These are phyloP conservation scores for Vachellia collinsii DNA, from an alignment of 306 rosid genomes.

Conservation along the genomic window DNA sequence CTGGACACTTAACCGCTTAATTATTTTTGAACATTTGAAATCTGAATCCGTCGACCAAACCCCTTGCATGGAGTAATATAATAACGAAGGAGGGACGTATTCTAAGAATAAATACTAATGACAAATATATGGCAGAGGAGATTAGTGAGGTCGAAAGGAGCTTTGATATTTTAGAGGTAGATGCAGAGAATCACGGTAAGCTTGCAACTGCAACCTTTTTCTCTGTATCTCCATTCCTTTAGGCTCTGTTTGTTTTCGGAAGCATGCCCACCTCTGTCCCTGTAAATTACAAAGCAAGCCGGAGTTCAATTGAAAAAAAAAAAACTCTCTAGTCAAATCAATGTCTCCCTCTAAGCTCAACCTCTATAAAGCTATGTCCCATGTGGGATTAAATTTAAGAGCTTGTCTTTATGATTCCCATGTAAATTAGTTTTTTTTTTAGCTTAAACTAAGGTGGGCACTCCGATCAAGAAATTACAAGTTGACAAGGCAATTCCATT, in stretches of 20 bases:
- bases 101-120: too few relatives aligned
- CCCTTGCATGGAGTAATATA: too few relatives aligned
- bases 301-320: too few relatives aligned
- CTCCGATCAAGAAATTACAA: neutral
- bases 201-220: conserved; percentile 22
- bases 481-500: neutral
- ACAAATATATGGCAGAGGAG: too few relatives aligned
- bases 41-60: too few relatives aligned
- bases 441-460: conserved; percentile 18
- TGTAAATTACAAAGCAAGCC: neutral
- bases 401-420: neutral
- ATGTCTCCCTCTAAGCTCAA: neutral
- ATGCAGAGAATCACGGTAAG: conserved; percentile 32
- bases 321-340: too few relatives aligned
- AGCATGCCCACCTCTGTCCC: neutral
- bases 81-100: too few relatives aligned
- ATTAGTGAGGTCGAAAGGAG: neutral
- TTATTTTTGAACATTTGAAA: too few relatives aligned
- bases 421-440: neutral
- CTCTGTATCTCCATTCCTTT: conserved; percentile 11
- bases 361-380: neutral
- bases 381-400: neutral
- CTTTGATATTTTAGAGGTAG: conserved; percentile 7
- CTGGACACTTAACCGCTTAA: too few relatives aligned
- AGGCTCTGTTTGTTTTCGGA: conserved; percentile 27